Conservation (phyloP, 2,329 filamentous ascomycete species). For the Neocatenulostroma microsporum region DNA sequence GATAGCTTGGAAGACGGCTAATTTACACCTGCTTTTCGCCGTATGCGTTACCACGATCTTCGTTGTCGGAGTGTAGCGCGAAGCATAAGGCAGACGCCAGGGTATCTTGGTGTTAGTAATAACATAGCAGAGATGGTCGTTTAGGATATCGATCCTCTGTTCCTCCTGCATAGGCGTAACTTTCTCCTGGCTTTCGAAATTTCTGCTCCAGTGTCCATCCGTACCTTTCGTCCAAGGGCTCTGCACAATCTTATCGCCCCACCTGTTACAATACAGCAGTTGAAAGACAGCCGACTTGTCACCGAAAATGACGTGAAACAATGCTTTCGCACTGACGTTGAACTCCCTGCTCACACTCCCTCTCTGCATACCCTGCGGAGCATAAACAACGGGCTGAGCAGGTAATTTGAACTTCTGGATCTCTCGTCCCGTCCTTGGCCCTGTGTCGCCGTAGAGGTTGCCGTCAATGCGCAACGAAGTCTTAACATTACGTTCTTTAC, state of each 20-base stretch:
- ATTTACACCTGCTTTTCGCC: constrained; percentile 83
- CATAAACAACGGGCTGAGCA: constrained; percentile 69
- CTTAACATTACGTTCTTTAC: constrained; percentile 45
- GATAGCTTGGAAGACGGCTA: constrained; percentile 80
- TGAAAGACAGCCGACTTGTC: constrained; percentile 95
- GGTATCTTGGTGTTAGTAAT: constrained; percentile 56
- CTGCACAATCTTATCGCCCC: constrained; percentile 70
- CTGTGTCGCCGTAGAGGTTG: constrained; percentile 39
- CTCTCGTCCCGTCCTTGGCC: constrained; percentile 36
- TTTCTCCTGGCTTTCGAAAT: constrained; percentile 50
- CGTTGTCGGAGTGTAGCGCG: constrained; percentile 71
- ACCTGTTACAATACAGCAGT: constrained; percentile 75
- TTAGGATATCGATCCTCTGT: constrained; percentile 68
- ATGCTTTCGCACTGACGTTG: constrained; percentile 83
- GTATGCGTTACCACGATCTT: constrained; percentile 93
- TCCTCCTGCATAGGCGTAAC: constrained; percentile 57
- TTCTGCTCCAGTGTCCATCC: constrained; percentile 40
- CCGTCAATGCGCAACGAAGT: constrained; percentile 56
- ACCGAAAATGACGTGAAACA: constrained; percentile 94
- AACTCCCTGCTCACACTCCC: constrained; percentile 73
- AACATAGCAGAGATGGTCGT: constrained; percentile 56
- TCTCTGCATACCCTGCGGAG: constrained; percentile 73
- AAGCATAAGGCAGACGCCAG: constrained; percentile 79
- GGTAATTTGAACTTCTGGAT: constrained; percentile 74
- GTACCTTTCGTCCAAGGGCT: constrained; percentile 63